phyloP scores from a whole-genome alignment of 345 rosid genomes.

The Lepidium sativum region DNA sequence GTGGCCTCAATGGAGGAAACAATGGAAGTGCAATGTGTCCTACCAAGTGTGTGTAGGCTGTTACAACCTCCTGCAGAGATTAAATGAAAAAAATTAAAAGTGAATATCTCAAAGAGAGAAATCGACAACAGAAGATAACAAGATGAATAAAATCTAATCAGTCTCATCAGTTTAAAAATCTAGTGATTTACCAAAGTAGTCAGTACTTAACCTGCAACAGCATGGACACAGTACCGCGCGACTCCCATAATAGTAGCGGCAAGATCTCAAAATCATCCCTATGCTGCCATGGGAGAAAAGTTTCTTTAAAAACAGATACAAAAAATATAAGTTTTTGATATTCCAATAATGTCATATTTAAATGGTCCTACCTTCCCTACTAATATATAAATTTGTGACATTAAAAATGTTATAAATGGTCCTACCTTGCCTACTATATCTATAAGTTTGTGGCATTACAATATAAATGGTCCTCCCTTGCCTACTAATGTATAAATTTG shows the following conservation, averaged over 20 bases:
- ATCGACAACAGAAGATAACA: neutral
- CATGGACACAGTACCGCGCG: slow-evolving; percentile 13
- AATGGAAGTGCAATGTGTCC: neutral
- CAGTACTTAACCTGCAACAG: slow-evolving; percentile 32
- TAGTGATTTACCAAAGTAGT: slow-evolving; percentile 1
- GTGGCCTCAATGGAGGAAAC: neutral
- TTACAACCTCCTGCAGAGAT: slow-evolving; percentile 35
- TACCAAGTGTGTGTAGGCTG: neutral
- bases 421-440: neutral
- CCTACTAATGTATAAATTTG: neutral
- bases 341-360: neutral
- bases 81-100: neutral
- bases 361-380: too few relatives aligned
- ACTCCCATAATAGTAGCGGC: slow-evolving; percentile 39
- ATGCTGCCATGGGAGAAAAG: slow-evolving; percentile 22
- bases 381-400: neutral
- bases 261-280: slow-evolving; percentile 17
- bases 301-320: neutral
- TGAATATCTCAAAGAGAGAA: neutral
- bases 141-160: too few relatives aligned
- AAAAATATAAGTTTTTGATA: neutral
- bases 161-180: too few relatives aligned
- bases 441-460: neutral
- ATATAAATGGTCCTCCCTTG: neutral
- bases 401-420: neutral